A percentile compares a stretch with the other conserved stretches of the same genome.
These are phyloP conservation scores for Noccaea bulbosa DNA, from an alignment of 345 rosid genomes.

Conservation along the genomic window DNA sequence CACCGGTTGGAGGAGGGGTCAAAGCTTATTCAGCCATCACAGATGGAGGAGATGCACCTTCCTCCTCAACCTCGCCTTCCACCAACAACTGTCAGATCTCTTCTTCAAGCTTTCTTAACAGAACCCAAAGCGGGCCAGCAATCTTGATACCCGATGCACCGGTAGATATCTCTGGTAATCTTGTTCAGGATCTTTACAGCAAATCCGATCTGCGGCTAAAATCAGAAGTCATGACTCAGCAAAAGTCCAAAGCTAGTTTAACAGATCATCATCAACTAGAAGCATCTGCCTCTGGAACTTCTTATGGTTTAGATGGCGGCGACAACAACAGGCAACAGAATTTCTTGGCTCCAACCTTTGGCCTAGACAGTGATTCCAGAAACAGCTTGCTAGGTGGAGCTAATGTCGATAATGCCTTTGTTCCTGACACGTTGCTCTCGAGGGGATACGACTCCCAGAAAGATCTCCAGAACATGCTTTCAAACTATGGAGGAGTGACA, in stretches of 20 bases:
- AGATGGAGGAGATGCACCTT: conserved; percentile 92
- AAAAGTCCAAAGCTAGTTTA: conserved; percentile 63
- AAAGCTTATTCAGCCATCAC: conserved; percentile 72
- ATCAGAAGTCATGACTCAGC: conserved; percentile 60
- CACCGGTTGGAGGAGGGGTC: conserved; percentile 44
- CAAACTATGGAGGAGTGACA: conserved; percentile 73
- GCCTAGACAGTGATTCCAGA: conserved; percentile 77
- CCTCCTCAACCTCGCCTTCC: conserved; percentile 97
- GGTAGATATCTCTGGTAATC: conserved; percentile 59
- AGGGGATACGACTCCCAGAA: conserved; percentile 92
- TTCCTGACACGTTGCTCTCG: conserved; percentile 77
- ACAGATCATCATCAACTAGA: conserved; percentile 93
- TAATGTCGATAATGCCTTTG: conserved; percentile 62
- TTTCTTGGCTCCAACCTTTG: conserved; percentile 69
- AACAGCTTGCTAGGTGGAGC: conserved; percentile 64
- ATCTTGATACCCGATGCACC: conserved; percentile 56
- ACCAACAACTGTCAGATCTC: conserved; percentile 82
- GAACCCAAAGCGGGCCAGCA: conserved; percentile 67
- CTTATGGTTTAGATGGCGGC: conserved; percentile 77
- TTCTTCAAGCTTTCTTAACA: conserved; percentile 64
- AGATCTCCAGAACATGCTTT: conserved; percentile 92
- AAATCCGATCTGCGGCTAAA: conserved; percentile 55
- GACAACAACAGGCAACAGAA: conserved; percentile 69
- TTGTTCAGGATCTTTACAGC: conserved; percentile 70
- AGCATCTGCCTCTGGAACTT: conserved; percentile 91